phyloP scores from a whole-genome alignment of 495 filamentous ascomycete genomes.

The Xylaria longipes region DNA sequence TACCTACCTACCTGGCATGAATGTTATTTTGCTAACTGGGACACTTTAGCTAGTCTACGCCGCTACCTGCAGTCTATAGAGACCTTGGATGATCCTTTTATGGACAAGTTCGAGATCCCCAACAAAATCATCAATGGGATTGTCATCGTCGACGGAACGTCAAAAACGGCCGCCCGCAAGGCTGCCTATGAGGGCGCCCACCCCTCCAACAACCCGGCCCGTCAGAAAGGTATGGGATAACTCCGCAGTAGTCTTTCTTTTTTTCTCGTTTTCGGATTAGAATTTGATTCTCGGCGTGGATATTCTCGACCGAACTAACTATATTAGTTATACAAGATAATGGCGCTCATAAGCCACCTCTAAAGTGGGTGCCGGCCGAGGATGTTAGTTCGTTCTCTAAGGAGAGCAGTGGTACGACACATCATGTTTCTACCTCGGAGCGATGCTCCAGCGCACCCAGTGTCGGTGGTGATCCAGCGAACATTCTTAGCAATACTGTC shows the following conservation, averaged over 20 bases:
- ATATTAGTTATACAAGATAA: not conserved
- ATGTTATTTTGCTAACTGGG: not conserved
- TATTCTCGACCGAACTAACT: not conserved
- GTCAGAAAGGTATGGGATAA: not conserved
- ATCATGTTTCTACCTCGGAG: not conserved
- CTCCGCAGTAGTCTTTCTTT: not conserved
- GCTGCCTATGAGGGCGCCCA: not conserved
- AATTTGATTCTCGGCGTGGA: not conserved
- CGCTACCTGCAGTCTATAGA: not conserved
- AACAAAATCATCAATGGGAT: slow-evolving; percentile 27
- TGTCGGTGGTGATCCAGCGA: slow-evolving; percentile 13
- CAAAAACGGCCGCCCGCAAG: slow-evolving; percentile 7
- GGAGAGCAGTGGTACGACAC: not conserved
- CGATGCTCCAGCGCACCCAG: slow-evolving; percentile 24
- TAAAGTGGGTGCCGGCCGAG: not conserved
- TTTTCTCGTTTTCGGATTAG: not conserved
- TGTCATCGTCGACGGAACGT: slow-evolving; percentile 33
- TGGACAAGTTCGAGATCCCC: slow-evolving; percentile 24
- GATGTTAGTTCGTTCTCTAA: not conserved
- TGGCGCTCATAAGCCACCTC: not conserved
- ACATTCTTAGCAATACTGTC: not conserved
- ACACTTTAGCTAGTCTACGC: not conserved
- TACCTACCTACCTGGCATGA: not conserved
- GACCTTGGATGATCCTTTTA: slow-evolving; percentile 11
- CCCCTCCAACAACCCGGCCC: not conserved